These are phyloP conservation scores for Durio zibethinus DNA, from an alignment of 345 rosid genomes.

Conservation along the genomic window DNA sequence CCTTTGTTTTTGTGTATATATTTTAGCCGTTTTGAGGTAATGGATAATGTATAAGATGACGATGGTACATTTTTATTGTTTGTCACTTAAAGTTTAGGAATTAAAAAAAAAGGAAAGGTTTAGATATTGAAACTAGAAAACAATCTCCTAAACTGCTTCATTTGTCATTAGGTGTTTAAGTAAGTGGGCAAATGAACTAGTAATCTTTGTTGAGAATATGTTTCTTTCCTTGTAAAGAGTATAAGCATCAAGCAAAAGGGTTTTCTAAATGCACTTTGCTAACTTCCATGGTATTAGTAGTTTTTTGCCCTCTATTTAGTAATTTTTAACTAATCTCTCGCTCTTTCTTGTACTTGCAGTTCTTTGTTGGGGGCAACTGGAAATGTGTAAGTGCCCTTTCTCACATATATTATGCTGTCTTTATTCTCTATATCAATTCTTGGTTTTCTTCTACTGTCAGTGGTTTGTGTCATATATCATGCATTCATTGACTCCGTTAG, in stretches of 20 bases:
- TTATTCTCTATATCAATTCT: background rate
- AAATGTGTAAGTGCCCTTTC: slow-evolving; percentile 70
- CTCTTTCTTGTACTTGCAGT: slow-evolving; percentile 52
- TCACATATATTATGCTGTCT: background rate
- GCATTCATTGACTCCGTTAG: background rate
- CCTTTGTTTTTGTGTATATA: background rate
- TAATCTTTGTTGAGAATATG: background rate
- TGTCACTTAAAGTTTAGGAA: background rate
- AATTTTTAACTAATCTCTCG: background rate
- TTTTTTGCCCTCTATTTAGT: background rate
- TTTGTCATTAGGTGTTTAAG: background rate
- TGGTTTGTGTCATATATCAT: background rate
- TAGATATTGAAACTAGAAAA: background rate
- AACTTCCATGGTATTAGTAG: background rate
- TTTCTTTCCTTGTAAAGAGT: background rate
- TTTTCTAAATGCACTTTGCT: background rate
- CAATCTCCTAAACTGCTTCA: background rate
- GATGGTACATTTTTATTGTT: background rate
- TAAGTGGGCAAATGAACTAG: background rate
- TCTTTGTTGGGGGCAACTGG: slow-evolving; percentile 99
- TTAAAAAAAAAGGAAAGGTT: background rate
- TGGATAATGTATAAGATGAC: background rate
- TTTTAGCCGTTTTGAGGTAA: background rate
- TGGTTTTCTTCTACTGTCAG: background rate
- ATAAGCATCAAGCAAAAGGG: background rate